phyloP scores from a whole-genome alignment of 495 filamentous ascomycete genomes.

The Aspergillus taichungensis region DNA sequence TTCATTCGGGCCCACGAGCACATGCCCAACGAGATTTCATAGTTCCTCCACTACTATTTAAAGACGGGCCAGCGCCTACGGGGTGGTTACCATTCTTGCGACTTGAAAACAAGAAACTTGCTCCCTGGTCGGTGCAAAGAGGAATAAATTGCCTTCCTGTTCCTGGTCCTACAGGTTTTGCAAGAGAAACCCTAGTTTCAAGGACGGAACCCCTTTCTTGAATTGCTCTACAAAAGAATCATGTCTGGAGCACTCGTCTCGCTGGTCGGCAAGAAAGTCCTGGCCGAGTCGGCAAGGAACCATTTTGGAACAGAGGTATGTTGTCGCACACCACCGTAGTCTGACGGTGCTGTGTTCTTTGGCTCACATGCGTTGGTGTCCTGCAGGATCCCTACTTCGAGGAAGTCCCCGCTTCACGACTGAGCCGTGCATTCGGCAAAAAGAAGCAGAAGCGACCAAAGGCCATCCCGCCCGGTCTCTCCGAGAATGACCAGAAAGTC shows the following conservation, averaged over 20 bases:
- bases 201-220: constrained; percentile 1
- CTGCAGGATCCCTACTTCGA: constrained; percentile 65
- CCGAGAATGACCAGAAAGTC: constrained; percentile 67
- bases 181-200: too few species aligned
- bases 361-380: neutral
- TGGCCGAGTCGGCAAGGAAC: constrained; percentile 56
- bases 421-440: constrained; percentile 46
- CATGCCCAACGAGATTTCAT: too few species aligned
- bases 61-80: neutral
- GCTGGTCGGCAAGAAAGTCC: constrained; percentile 55
- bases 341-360: neutral
- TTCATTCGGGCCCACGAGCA: neutral
- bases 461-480: constrained; percentile 61
- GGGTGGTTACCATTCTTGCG: too few species aligned
- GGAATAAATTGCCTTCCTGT: constrained; percentile 9
- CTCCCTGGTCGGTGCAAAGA: too few species aligned
- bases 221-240: constrained; percentile 10
- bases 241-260: constrained; percentile 49
- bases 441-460: constrained; percentile 63
- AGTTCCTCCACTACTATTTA: too few species aligned
- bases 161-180: constrained; percentile 5
- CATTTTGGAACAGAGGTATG: constrained; percentile 60
- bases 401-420: constrained; percentile 56
- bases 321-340: constrained; percentile 8
- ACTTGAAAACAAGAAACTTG: too few species aligned